Evolutionary conservation across 306 rosid species (phyloP), one percentile per base, ranked within the genome.

Genomic region (Datisca glomerata): DNA sequence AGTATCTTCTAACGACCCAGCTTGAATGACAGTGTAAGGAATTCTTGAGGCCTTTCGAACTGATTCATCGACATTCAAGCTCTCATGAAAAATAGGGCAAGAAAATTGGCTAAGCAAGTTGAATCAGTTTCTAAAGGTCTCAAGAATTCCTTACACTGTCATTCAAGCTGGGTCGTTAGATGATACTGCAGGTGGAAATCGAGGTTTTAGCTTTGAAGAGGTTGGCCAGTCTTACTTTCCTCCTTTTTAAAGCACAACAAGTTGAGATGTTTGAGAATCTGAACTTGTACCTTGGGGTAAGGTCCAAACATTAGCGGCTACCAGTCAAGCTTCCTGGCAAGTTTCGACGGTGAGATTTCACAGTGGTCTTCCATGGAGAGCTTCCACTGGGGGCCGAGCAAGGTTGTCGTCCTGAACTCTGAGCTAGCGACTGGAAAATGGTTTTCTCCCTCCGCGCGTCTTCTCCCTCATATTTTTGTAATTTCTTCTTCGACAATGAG

Each of bases 131-230:
- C 31, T 80, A 52, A 61, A 24, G 52, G 52, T 65, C 31, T 70
- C 81, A 0, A 89, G 93, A 56, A 74, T 79, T 59, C 91, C 91
- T 60, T 80, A 72, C 79, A 80, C 93, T 60, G 61, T 83, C 37
- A 71, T 89, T 17, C 72, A 81, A 43, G 76, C 86, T 5, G 93
- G 86, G 23, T 45, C 12, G 34, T 77, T 89, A 53, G 66, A 63
- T 59, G 64, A 80, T 51, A 50, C 74, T 41, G 86, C 79, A 4
- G 93, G 91, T 33, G 95, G 93, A 65, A 70, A 56, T 50, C 89
- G 60, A 75, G 86, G 95, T 28, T 89, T 89, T 71, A 70, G 66
- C 71, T 89, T 89, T 51, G 79, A 72, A 59, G 47, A 83, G 97
- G 97, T 78, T 65, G 17, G 19, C 12, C 35, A 10, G 13, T 11